phyloP scores from a whole-genome alignment of 352 stramenopile genomes.

The Phytophthora idaei region DNA sequence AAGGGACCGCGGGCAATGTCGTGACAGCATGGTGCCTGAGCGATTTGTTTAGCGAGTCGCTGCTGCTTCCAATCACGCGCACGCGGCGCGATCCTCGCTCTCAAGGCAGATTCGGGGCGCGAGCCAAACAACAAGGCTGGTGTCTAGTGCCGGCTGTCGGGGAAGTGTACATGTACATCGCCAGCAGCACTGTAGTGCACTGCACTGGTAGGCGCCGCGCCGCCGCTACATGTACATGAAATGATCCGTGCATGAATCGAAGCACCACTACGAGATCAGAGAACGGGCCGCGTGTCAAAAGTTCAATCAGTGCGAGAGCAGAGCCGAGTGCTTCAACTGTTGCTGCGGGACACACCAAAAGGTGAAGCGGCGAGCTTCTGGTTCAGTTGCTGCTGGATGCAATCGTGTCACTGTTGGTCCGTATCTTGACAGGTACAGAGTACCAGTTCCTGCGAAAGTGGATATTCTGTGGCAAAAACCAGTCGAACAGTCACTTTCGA shows the following conservation, averaged over 20 bases:
- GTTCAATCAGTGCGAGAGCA: constrained; percentile 27
- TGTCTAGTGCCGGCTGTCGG: constrained; percentile 3
- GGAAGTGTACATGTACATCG: constrained; percentile 24
- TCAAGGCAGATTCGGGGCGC: constrained; percentile 2
- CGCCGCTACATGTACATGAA: neutral
- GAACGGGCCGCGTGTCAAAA: constrained; percentile 16
- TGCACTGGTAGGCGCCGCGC: neutral
- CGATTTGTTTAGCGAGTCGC: constrained; percentile 26
- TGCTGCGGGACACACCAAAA: neutral
- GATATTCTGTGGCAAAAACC: constrained; percentile 26
- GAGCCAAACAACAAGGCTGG: constrained; percentile 1
- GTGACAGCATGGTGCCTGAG: constrained; percentile 17
- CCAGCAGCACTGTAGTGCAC: neutral
- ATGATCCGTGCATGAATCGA: neutral
- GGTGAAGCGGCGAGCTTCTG: constrained; percentile 1
- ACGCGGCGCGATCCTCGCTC: neutral
- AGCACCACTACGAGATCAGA: constrained; percentile 27
- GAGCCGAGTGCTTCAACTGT: constrained; percentile 8
- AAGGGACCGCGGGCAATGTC: constrained; percentile 17
- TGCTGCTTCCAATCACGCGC: constrained; percentile 6
- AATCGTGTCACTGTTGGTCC: constrained; percentile 23
- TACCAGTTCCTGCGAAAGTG: constrained; percentile 14
- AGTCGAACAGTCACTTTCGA: constrained; percentile 22
- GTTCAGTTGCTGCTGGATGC: constrained; percentile 32
- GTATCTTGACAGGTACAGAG: constrained; percentile 16